Percentiles rank a stretch among this genome's conserved stretches.
These are phyloP conservation scores for Aspergillus sergii DNA, from an alignment of 2,329 filamentous ascomycete genomes.

Conservation along the genomic window DNA sequence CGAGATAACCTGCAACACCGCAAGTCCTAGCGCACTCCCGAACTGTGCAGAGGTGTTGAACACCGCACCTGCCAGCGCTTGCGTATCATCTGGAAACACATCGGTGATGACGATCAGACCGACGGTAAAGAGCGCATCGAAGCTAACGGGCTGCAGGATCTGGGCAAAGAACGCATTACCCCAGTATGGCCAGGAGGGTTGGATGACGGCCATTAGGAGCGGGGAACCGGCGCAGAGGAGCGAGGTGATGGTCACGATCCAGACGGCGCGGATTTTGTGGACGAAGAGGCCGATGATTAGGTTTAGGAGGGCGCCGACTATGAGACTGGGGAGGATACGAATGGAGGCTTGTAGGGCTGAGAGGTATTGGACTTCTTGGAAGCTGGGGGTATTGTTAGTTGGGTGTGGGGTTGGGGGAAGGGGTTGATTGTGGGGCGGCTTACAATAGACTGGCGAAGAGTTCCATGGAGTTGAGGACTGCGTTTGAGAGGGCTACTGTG, in stretches of 20 bases:
- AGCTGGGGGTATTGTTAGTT: slow-evolving; percentile 38
- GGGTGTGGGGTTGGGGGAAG: neutral
- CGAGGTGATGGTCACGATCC: slow-evolving; percentile 45
- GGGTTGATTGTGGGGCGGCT: slow-evolving; percentile 20
- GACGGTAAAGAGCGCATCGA: slow-evolving; percentile 23
- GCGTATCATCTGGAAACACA: slow-evolving; percentile 42
- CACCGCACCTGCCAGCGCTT: slow-evolving; percentile 63
- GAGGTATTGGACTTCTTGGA: slow-evolving; percentile 54
- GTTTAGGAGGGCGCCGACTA: slow-evolving; percentile 49
- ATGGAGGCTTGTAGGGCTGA: slow-evolving; percentile 51
- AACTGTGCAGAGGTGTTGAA: slow-evolving; percentile 63
- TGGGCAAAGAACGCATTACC: slow-evolving; percentile 46
- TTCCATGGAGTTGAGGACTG: slow-evolving; percentile 52
- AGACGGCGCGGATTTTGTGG: slow-evolving; percentile 44
- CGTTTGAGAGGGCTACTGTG: slow-evolving; percentile 51
- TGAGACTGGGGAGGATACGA: slow-evolving; percentile 50
- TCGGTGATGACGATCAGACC: slow-evolving; percentile 21
- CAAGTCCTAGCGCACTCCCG: slow-evolving; percentile 56
- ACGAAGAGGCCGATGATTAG: slow-evolving; percentile 51
- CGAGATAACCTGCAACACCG: slow-evolving; percentile 53
- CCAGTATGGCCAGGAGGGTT: slow-evolving; percentile 57
- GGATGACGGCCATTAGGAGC: slow-evolving; percentile 58
- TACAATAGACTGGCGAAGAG: slow-evolving; percentile 54
- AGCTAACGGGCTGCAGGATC: slow-evolving; percentile 25
- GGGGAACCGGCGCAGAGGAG: slow-evolving; percentile 50